Evolutionary conservation across 2,329 filamentous ascomycete species (phyloP), one percentile per base, ranked within the genome.

Genomic region (Penicillium sp.): DNA sequence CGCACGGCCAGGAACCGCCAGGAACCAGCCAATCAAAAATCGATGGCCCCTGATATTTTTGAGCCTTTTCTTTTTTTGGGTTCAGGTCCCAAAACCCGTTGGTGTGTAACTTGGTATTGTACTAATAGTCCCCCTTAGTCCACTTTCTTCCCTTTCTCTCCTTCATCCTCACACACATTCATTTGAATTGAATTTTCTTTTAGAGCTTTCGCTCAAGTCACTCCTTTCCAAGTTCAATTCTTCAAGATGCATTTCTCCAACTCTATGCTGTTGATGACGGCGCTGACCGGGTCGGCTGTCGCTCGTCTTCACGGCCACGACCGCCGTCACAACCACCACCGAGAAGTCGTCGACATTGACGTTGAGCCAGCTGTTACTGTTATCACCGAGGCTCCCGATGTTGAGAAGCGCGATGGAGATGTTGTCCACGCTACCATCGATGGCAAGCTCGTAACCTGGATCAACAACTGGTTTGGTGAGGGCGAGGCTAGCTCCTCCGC

Each of bases 301-400:
- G 73, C 70, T 57, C 72, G 71, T 58, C 59, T 67, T 40, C 72
- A 75, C 63, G 71, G 70, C 57, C 72, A 75, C 56, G 68, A 74
- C 51, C 72, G 71, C 58, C 72, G 72, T 55, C 72, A 75, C 58
- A 61, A 63, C 31, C 70, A 73, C 63, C 56, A 50, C 30, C 52
- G 57, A 35, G 53, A 45, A 10, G 22, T 46, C 8, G 33, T 58
- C 36, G 31, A 37, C 11, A 14, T 55, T 8, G 61, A 61, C 16
- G 26, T 46, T 38, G 41, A 59, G 11, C 55, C 52, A 22, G 26
- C n/a, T 12, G 38, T 49, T 6, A 41, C 55, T 25, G 19, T 40
- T 16, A 44, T 44, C 10, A 30, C 54, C 31, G 16, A 55, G 22
- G 22, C 26, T 17, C 28, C 54, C n/a, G 50, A 43, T 6, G 36